These are phyloP conservation scores for Metschnikowia arizonensis DNA, from an alignment of 805 yeast species.

Conservation along the genomic window DNA sequence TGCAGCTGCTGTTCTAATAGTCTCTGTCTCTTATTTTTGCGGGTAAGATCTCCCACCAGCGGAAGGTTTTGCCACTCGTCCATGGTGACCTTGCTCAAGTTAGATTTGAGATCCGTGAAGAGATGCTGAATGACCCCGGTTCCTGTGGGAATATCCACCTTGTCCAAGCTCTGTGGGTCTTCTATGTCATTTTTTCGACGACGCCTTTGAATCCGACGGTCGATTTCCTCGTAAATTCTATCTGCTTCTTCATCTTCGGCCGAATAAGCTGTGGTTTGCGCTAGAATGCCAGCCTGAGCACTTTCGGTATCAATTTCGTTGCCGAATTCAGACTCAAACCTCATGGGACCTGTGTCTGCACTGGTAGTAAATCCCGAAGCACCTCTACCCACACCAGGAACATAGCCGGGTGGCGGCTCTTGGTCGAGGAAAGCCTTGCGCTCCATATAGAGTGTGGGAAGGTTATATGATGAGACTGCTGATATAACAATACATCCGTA, in stretches of 20 bases:
- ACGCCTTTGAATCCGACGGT: slow-evolving; percentile 39
- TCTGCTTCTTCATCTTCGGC: slow-evolving; percentile 79
- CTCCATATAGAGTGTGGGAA: slow-evolving; percentile 9
- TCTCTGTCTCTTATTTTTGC: slow-evolving; percentile 69
- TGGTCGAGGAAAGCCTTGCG: slow-evolving; percentile 59
- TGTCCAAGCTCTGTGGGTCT: slow-evolving; percentile 1
- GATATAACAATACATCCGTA: background rate
- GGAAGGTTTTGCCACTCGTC: slow-evolving; percentile 83
- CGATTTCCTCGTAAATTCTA: slow-evolving; percentile 61
- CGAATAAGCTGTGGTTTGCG: slow-evolving; percentile 21
- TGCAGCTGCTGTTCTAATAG: slow-evolving; percentile 56
- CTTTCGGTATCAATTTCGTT: slow-evolving; percentile 26
- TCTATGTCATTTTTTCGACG: slow-evolving; percentile 17
- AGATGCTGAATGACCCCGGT: slow-evolving; percentile 35
- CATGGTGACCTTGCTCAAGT: slow-evolving; percentile 51
- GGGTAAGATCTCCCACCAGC: slow-evolving; percentile 84
- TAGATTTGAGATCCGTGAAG: slow-evolving; percentile 66
- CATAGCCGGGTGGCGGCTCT: slow-evolving; percentile 84
- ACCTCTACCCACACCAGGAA: slow-evolving; percentile 93
- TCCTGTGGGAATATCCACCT: slow-evolving; percentile 15
- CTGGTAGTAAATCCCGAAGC: slow-evolving; percentile 90
- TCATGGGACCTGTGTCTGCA: slow-evolving; percentile 58
- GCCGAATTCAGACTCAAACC: slow-evolving; percentile 17
- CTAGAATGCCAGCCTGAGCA: slow-evolving; percentile 31
- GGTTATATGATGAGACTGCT: background rate